phyloP scores from a whole-genome alignment of 1,284 basidiomycete genomes.

The Cystobasidiaceae sp. region DNA sequence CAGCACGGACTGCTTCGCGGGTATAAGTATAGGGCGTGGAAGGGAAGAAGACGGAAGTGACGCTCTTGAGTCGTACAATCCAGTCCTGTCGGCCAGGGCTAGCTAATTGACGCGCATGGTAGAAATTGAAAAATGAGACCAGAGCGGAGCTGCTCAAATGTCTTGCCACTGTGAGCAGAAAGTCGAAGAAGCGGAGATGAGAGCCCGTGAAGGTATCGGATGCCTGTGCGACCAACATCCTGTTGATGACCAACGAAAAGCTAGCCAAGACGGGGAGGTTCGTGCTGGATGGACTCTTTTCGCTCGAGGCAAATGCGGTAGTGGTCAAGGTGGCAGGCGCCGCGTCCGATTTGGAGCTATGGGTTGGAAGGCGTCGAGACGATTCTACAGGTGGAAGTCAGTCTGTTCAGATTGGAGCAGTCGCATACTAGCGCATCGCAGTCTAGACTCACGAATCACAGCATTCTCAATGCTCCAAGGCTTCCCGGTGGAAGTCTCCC shows the following conservation, averaged over 20 bases:
- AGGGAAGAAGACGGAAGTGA: constrained; percentile 36
- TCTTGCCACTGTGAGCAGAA: constrained; percentile 31
- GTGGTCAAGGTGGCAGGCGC: constrained; percentile 14
- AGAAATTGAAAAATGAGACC: constrained; percentile 50
- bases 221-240: constrained; percentile 20
- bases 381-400: neutral
- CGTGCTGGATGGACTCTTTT: neutral
- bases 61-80: constrained; percentile 48
- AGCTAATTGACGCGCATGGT: constrained; percentile 49
- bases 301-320: constrained; percentile 40
- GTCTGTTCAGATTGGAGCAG: neutral
- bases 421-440: neutral
- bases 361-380: constrained; percentile 37
- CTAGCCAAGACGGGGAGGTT: constrained; percentile 46
- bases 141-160: constrained; percentile 41
- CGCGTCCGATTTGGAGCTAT: constrained; percentile 2
- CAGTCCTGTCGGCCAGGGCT: constrained; percentile 51
- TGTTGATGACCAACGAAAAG: constrained; percentile 40
- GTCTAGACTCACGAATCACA: neutral
- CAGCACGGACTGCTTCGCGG: constrained; percentile 36
- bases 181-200: constrained; percentile 30
- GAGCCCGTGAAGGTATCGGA: constrained; percentile 28
- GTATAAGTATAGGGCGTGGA: constrained; percentile 33
- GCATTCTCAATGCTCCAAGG: neutral
- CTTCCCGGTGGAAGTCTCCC: neutral